Evolutionary conservation across 805 yeast genomes (phyloP), one percentile per base, ranked within the genome.

Genomic region (Cyberlindnera maritima): DNA sequence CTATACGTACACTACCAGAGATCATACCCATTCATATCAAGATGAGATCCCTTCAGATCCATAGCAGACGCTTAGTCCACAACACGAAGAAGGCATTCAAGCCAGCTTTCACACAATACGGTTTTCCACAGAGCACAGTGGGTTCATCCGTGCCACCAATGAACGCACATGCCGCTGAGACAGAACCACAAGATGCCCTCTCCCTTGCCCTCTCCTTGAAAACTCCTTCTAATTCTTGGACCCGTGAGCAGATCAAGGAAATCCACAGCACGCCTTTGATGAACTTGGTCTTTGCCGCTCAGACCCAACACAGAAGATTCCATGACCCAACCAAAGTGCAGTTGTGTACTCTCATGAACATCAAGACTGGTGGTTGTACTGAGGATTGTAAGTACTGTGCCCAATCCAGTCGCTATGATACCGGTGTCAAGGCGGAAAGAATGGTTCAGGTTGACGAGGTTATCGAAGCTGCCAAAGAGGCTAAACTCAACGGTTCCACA

Each of bases 301-400:
- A 83, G 55, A 54, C 75, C 10, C 85, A 83, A 48, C 92, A 86
- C 61, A 66, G 90, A 35, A 72, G 70, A 49, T 76, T 74, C 65
- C 89, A 86, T 59, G 80, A 85, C 52, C 88, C 90, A 1, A 57
- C 70, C 0, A 81, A 84, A 59, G 83, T 85, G 21, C 94, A 87
- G 60, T 69, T 87, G 43, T 86, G 94, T 65, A 84, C 92, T 2
- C 70, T 86, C 54, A 72, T 85, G 68, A 81, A 80, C 49, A 85
- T 86, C 61, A 86, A 86, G 59, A 76, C 85, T 2, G 94, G 94
- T 43, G 92, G 94, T 1, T 85, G 94, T 60, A 72, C 88, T 2
- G 94, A 86, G 57, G 91, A 86, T 61, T 86, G 94, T 62, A 81
- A 80, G 57, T 86, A 86, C 64, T 86, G 94, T 66, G 81, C 94